phyloP scores from a whole-genome alignment of 1,284 basidiomycete species.

The Microbotryomycetes sp. region DNA sequence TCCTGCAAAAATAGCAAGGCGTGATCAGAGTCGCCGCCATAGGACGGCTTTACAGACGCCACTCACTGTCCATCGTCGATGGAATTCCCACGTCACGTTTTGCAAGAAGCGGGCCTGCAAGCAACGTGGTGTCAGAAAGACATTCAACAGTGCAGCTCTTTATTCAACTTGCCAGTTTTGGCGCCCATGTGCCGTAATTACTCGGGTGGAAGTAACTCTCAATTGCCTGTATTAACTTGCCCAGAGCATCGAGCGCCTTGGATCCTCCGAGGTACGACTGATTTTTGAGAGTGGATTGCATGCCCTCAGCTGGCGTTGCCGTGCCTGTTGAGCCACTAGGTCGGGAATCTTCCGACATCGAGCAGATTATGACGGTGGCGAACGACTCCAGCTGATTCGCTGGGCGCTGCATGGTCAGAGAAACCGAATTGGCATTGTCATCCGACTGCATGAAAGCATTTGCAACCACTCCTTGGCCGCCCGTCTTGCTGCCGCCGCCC shows the following conservation, averaged over 20 bases:
- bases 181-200: conserved; percentile 46
- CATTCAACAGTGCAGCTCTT: conserved; percentile 12
- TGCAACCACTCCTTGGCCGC: conserved; percentile 30
- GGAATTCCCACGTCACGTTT: conserved; percentile 75
- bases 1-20: conserved; percentile 43
- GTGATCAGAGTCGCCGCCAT: neutral
- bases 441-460: conserved; percentile 27
- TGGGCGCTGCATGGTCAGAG: conserved; percentile 67
- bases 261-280: conserved; percentile 69
- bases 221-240: conserved; percentile 81
- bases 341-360: conserved; percentile 77
- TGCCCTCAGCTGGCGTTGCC: conserved; percentile 32
- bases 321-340: conserved; percentile 31
- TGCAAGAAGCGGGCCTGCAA: conserved; percentile 69
- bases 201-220: conserved; percentile 80
- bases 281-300: conserved; percentile 17
- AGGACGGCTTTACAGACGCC: too few relatives aligned
- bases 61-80: conserved; percentile 56
- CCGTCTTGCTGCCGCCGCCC: conserved; percentile 30
- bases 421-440: conserved; percentile 39
- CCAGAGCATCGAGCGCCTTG: conserved; percentile 79
- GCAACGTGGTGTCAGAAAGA: conserved; percentile 26
- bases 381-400: conserved; percentile 66
- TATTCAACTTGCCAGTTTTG: conserved; percentile 46
- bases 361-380: conserved; percentile 83